These are phyloP conservation scores for Coprinopsis strossmayeri DNA, from an alignment of 768 basidiomycete species.

Conservation along the genomic window DNA sequence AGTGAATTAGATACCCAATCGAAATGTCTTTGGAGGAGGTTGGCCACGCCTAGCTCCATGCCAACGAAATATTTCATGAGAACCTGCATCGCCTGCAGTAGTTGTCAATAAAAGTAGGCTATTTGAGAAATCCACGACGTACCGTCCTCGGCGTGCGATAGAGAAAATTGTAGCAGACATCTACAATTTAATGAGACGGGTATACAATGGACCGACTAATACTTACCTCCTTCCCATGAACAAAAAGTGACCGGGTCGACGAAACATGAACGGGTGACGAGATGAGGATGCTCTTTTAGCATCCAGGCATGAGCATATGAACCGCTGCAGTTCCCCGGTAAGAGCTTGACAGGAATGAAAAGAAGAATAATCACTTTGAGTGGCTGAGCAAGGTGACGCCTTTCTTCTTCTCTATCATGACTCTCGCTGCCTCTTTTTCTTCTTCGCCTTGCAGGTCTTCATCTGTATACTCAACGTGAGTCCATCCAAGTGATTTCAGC, in stretches of 20 bases:
- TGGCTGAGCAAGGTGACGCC: conserved; percentile 82
- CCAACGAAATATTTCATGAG: conserved; percentile 86
- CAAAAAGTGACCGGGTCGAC: conserved; percentile 90
- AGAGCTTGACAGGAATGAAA: not conserved
- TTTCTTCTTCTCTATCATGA: conserved; percentile 19
- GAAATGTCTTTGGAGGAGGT: conserved; percentile 77
- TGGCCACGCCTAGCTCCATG: conserved; percentile 81
- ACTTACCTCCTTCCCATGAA: conserved; percentile 87
- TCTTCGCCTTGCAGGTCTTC: conserved; percentile 22
- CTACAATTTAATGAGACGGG: conserved; percentile 27
- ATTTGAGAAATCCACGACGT: conserved; percentile 18
- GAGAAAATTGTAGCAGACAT: conserved; percentile 88
- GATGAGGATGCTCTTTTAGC: conserved; percentile 66
- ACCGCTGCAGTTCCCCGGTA: too few relatives aligned
- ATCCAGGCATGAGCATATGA: conserved; percentile 88
- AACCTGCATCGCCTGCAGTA: conserved; percentile 61
- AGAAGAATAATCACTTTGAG: conserved; percentile 59
- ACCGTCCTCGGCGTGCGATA: conserved; percentile 66
- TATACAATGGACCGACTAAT: not conserved
- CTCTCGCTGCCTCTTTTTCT: conserved; percentile 15
- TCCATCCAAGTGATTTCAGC: conserved; percentile 62
- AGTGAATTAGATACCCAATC: conserved; percentile 85
- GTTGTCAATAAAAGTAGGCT: conserved; percentile 1
- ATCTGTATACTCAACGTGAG: conserved; percentile 20
- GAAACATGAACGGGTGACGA: conserved; percentile 75